Evolutionary conservation across 2,329 filamentous ascomycete genomes (phyloP), one percentile per base, ranked within the genome.

Genomic region (Diaporthe sp.): DNA sequence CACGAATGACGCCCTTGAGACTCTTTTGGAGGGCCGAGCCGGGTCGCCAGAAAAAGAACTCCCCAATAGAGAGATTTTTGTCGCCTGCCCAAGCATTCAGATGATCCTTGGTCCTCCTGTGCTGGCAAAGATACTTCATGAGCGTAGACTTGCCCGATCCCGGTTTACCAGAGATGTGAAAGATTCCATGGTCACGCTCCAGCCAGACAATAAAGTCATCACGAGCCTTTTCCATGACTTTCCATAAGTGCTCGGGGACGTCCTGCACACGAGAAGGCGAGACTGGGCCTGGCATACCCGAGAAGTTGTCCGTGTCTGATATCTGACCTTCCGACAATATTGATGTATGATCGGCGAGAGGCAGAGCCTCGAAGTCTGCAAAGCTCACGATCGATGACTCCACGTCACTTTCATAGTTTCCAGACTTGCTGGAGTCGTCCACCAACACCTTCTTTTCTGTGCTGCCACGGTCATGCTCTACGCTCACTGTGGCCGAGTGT

Each of bases 21-120:
- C 63, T 53, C 31, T 68, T 68, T 25, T 68, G 63, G 3, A n/a
- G 28, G 9, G 28, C 44, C 17, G 42, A 68, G 10, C 47, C 63
- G 1, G 63, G 63, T 37, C 47, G 28, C 63, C 63, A 68, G 63
- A 68, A 68, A 25, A 68, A 68, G 44, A 68, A 68, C 3, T 10
- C 42, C 28, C 63, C 44, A 25, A 25, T 37, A 6, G 47, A 47
- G 28, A 68, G 28, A 4, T n/a, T 25, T 12, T 53, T 51, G 44
- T 39, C 63, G 10, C 28, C 42, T 39, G 63, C 44, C 63, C 63
- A 68, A 20, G 28, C 20, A 13, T 25, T 13, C 12, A 68, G 44
- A 68, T 68, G 63, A 22, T 8, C n/a, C 63, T 15, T 68, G 25
- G 63, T 68, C 39, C 34, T 68, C 20, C 17, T 8, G 28, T 68